These are phyloP conservation scores for Geopyxis carbonaria DNA, from an alignment of 495 filamentous ascomycete genomes.

Conservation along the genomic window DNA sequence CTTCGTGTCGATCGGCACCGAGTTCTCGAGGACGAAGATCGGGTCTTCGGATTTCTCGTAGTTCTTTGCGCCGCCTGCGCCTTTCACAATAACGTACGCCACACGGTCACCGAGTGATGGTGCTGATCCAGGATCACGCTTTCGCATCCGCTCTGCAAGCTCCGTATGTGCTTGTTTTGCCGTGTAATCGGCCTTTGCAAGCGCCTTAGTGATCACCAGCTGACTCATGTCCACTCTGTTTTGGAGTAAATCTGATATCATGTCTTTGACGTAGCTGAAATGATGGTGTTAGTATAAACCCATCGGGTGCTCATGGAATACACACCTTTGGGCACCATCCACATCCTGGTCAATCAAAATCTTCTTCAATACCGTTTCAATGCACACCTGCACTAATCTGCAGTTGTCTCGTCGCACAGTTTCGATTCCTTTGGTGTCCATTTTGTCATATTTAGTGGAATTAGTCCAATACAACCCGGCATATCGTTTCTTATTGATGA, in stretches of 20 bases:
- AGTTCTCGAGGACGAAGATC: slow-evolving; percentile 91
- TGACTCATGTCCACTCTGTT: slow-evolving; percentile 99
- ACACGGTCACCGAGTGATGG: slow-evolving; percentile 92
- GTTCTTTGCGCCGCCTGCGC: slow-evolving; percentile 68
- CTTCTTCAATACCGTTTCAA: slow-evolving; percentile 90
- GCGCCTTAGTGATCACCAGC: slow-evolving; percentile 94
- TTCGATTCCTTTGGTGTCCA: slow-evolving; percentile 99
- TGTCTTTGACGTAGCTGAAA: slow-evolving; percentile 93
- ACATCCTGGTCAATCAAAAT: slow-evolving; percentile 87
- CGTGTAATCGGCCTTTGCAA: slow-evolving; percentile 66
- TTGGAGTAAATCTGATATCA: slow-evolving; percentile 85
- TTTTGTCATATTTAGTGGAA: slow-evolving; percentile 90
- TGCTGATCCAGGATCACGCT: slow-evolving; percentile 86
- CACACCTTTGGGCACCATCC: slow-evolving; percentile 78
- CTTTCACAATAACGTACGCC: slow-evolving; percentile 95
- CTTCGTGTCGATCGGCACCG: slow-evolving; percentile 92
- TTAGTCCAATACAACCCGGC: slow-evolving; percentile 95
- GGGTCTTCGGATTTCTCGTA: slow-evolving; percentile 95
- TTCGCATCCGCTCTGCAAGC: slow-evolving; percentile 84
- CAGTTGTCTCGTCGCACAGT: slow-evolving; percentile 96
- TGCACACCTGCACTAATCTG: slow-evolving; percentile 83
- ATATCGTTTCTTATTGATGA: slow-evolving; percentile 99
- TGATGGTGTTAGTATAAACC: slow-evolving; percentile 8
- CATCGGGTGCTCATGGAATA: neutral
- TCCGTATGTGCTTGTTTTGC: slow-evolving; percentile 91